Evolutionary conservation across 1,284 basidiomycete species (phyloP), one percentile per base, ranked within the genome.

Genomic region (Farysia itapuensis): DNA sequence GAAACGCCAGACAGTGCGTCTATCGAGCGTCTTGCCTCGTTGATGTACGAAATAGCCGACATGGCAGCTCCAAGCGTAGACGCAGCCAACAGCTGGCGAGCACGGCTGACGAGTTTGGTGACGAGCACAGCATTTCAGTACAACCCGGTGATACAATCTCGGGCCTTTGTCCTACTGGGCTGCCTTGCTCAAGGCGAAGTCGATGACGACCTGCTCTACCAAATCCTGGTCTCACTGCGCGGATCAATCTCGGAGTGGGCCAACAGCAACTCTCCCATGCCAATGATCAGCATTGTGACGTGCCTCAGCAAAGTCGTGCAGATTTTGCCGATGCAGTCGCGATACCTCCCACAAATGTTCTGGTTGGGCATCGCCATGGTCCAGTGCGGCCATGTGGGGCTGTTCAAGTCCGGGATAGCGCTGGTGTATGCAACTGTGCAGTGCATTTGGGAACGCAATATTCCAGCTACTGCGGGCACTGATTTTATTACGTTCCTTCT

Each of bases 111-210:
- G 85, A 86, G 90, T 43, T 78, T 96, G 42, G 85, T 92, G n/a
- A 88, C 89, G 0, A 86, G 90, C 2, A 90, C 87, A 0, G 90
- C 91, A 16, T 95, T 96, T 81, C 92, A 95, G 75, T 84, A 89
- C 47, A 91, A 90, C 12, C 88, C 90, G 0, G 86, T 88, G 15
- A 85, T 93, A 20, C 92, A 95, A 76, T 86, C 88, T 33, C 85
- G 90, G 15, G 89, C 90, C 0, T 94, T 95, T 75, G 84, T 89
- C 22, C 85, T 88, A 2, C 83, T 96, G 12, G 89, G 90, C 4
- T 82, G 84, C 29, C 81, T 96, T 16, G 84, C 83, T 9, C 82
- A 86, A 2, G 87, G 65, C 19, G 67, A 72, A 46, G 59, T 90
- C 34, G 89, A 92, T 54, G 89, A 91, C 56, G 90, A 92, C 72